phyloP scores from a whole-genome alignment of 129 eudicot genomes.

The Oenanthe sinensis region DNA sequence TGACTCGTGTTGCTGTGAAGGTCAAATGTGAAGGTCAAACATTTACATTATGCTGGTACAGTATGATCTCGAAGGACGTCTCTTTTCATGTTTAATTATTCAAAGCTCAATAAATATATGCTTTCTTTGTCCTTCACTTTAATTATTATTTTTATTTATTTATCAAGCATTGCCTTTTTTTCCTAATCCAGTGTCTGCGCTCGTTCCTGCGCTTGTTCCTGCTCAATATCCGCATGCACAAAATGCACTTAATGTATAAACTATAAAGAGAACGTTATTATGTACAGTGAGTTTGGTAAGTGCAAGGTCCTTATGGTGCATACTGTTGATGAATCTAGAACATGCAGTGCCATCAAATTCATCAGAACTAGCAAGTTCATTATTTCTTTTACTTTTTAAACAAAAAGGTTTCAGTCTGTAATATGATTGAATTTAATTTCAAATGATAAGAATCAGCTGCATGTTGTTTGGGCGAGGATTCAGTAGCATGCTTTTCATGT shows the following conservation, averaged over 20 bases:
- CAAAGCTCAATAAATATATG: background rate
- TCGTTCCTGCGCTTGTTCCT: background rate
- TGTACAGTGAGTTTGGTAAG: background rate
- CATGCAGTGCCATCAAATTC: background rate
- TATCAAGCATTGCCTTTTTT: background rate
- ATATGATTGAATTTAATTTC: too few relatives aligned
- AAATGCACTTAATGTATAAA: background rate
- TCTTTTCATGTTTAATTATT: too few relatives aligned
- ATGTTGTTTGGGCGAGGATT: too few relatives aligned
- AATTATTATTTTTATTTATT: too few relatives aligned
- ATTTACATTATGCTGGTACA: background rate
- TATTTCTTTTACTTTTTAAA: too few relatives aligned
- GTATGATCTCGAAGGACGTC: background rate
- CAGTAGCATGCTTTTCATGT: too few relatives aligned
- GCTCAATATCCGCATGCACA: background rate
- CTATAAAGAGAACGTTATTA: background rate
- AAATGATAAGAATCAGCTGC: too few relatives aligned
- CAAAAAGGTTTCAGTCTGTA: too few relatives aligned
- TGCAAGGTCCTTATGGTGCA: background rate
- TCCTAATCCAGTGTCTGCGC: background rate
- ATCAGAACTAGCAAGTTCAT: background rate
- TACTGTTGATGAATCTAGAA: background rate
- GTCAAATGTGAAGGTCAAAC: background rate
- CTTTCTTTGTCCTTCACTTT: background rate
- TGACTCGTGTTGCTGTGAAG: background rate